phyloP scores from a whole-genome alignment of 164 flowering plant species.

The Macadamia integrifolia region DNA sequence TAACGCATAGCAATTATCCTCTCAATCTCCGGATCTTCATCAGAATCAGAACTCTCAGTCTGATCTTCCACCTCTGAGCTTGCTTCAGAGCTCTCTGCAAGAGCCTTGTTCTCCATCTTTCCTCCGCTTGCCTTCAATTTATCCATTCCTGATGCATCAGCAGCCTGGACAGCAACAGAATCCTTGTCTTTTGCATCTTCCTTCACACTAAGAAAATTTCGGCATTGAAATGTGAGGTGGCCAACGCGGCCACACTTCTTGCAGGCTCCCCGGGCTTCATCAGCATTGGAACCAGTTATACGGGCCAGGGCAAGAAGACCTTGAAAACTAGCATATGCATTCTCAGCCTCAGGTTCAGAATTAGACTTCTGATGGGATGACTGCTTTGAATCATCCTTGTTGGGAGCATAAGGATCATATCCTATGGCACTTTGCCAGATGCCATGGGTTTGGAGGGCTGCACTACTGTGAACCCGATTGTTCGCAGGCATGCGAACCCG shows the following conservation, averaged over 20 bases:
- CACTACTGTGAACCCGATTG: constrained; percentile 98
- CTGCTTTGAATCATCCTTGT: constrained; percentile 55
- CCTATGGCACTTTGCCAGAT: constrained; percentile 99
- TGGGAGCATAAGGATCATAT: constrained; percentile 96
- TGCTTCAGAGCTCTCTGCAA: constrained; percentile 37
- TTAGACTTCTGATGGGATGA: constrained; percentile 21
- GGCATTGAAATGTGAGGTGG: constrained; percentile 80
- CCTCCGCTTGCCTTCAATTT: constrained; percentile 41
- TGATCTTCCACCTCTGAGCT: constrained; percentile 56
- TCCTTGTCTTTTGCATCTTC: constrained; percentile 67
- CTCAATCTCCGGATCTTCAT: constrained; percentile 86
- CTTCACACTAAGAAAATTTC: constrained; percentile 79
- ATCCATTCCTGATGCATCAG: constrained; percentile 35
- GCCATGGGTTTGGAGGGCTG: constrained; percentile 96
- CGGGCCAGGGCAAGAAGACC: constrained; percentile 89
- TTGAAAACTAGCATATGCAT: constrained; percentile 46
- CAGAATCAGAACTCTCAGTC: constrained; percentile 78
- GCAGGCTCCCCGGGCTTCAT: constrained; percentile 89
- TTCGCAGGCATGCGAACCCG: constrained; percentile 99
- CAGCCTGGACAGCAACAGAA: constrained; percentile 40
- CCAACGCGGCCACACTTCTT: constrained; percentile 97
- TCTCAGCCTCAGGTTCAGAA: constrained; percentile 44
- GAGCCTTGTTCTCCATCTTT: constrained; percentile 18
- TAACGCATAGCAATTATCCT: constrained; percentile 55
- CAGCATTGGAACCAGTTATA: constrained; percentile 66